These are phyloP conservation scores for Pontederia crassipes DNA, from an alignment of 176 grass and related monocot genomes.

Conservation along the genomic window DNA sequence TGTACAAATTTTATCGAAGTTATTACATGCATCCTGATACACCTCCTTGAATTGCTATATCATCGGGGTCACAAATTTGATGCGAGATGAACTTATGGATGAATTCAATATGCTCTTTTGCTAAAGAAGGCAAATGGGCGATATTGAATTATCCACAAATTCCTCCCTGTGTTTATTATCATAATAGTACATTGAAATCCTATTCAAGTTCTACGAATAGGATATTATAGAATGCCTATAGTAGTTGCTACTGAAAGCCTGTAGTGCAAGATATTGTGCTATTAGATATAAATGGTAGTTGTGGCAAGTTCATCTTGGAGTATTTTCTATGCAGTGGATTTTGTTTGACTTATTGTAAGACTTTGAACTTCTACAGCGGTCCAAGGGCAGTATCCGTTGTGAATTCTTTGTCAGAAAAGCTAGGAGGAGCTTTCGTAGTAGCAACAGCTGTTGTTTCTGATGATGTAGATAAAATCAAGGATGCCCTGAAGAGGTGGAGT, in stretches of 20 bases:
- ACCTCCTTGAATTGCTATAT: slow-evolving; percentile 41
- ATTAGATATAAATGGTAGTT: too few relatives aligned
- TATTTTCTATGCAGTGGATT: too few relatives aligned
- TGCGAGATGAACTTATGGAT: slow-evolving; percentile 47
- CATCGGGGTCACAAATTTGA: slow-evolving; percentile 59
- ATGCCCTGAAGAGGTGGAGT: slow-evolving; percentile 49
- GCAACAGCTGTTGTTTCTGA: slow-evolving; percentile 79
- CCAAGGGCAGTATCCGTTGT: slow-evolving; percentile 83
- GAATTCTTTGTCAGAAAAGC: slow-evolving; percentile 72
- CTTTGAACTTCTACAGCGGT: slow-evolving; percentile 34
- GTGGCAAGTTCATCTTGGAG: too few relatives aligned
- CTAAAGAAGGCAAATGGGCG: slow-evolving; percentile 26
- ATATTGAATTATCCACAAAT: slow-evolving; percentile 30
- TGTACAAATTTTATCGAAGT: not conserved
- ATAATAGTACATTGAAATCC: not conserved
- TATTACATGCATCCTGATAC: slow-evolving; percentile 64
- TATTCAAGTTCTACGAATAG: not conserved
- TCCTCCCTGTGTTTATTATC: not conserved
- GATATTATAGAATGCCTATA: not conserved
- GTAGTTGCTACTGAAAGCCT: too few relatives aligned
- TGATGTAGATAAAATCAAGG: slow-evolving; percentile 79
- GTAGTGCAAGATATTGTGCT: too few relatives aligned
- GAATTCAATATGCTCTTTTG: slow-evolving; percentile 23
- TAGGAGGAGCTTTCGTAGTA: slow-evolving; percentile 66
- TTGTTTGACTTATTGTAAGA: not conserved